Evolutionary conservation across 768 basidiomycete species (phyloP), one percentile per base, ranked within the genome.

Genomic region (Amanita subjunquillea): DNA sequence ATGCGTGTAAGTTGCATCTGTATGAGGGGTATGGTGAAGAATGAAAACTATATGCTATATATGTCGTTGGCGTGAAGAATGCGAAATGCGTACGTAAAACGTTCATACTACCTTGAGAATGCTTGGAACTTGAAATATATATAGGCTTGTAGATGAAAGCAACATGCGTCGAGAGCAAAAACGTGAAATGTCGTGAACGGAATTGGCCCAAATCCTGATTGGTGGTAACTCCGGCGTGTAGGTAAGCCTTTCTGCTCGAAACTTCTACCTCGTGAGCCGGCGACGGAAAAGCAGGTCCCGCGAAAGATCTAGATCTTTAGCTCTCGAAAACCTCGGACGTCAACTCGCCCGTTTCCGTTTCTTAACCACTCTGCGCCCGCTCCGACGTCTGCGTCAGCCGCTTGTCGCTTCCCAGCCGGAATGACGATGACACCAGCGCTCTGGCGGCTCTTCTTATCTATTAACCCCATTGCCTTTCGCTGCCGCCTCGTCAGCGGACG

Each of bases 261-360:
- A 30, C 44, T 45, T 45, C 44, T 29, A 30, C 10, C 43, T 5
- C 44, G 17, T 30, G 44, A 46, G 29, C 3, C 17, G 17, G 44
- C 7, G 20, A 20, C 6, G 32, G n/a, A 48, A n/a, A 23, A 20
- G 9, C 10, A 10, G 47, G 36, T 23, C 9, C 47, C 47, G 8
- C 30, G 15, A 36, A 32, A 2, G 38, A 38, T 38, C 25, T 46
- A 75, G 56, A 88, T 88, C 76, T 77, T 85, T 65, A 88, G 64
- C 68, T 88, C 87, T 58, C 85, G 70, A 65, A 88, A 88, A 50
- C 86, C 86, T 50, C 86, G 72, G 50, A 88, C 85, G 63, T 88
- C 86, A 54, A 88, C 64, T 60, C 85, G 65, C 17, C 80, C 80
- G 8, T 70, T 71, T 54, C 78, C 77, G 62, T 77, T 79, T 59